A percentile compares a stretch with the other conserved stretches of the same genome.
Evolutionary conservation across 805 yeast genomes (phyloP).

Genomic region (Candida palmyrensis): DNA sequence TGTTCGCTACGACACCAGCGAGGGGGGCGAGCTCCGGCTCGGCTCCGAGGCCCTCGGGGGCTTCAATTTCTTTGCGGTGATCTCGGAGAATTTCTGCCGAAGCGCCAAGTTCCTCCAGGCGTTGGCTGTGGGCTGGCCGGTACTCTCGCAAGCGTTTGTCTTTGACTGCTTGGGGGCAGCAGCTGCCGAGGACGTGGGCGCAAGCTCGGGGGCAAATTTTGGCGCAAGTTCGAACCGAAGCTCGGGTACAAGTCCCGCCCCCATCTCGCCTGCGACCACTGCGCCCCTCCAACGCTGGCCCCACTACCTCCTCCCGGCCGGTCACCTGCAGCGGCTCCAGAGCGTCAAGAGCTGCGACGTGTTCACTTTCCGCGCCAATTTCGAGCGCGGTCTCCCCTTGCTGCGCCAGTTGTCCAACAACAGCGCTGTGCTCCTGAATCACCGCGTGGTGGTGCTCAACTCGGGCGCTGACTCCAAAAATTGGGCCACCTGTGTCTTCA

Average conservation of each 20-base stretch:
- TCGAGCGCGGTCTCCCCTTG: constrained; percentile 23
- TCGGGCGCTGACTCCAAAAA: constrained; percentile 20
- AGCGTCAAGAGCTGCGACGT: constrained; percentile 47
- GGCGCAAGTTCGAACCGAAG: too few species aligned
- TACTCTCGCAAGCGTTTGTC: constrained; percentile 55
- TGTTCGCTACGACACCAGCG: constrained; percentile 13
- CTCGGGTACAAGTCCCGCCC: too few species aligned
- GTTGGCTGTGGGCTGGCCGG: constrained; percentile 83
- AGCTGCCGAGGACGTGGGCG: constrained; percentile 19
- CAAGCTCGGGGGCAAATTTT: too few species aligned
- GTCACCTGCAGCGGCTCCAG: constrained; percentile 48
- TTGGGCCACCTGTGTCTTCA: constrained; percentile 34
- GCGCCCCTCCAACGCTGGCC: constrained; percentile 36
- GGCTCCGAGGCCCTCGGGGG: constrained; percentile 9
- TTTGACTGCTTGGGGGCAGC: constrained; percentile 33
- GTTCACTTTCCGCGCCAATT: constrained; percentile 35
- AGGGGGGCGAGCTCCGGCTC: constrained; percentile 7
- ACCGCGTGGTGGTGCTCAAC: constrained; percentile 31
- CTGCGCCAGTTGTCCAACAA: constrained; percentile 41
- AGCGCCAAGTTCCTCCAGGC: constrained; percentile 76
- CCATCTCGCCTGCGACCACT: too few species aligned
- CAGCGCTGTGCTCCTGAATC: constrained; percentile 23
- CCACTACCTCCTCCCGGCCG: constrained; percentile 65
- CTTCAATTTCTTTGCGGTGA: constrained; percentile 57
- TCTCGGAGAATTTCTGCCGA: constrained; percentile 54